Conservation (phyloP, 306 rosid species). For the Spatholobus suberectus region DNA sequence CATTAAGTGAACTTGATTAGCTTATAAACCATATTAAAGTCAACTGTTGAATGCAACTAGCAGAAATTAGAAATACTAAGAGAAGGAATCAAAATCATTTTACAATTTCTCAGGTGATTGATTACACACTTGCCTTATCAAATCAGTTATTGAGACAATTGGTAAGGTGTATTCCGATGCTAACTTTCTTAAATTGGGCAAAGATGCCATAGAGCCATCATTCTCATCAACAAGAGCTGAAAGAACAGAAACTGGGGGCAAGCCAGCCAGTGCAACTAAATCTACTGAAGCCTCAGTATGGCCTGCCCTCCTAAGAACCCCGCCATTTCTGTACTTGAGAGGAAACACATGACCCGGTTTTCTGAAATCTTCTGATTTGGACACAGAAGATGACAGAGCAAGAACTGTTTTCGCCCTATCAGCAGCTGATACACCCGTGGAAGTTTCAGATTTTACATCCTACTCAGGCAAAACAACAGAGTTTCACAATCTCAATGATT, state of each 20-base stretch:
- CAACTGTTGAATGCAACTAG: background rate
- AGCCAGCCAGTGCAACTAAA: slow-evolving; percentile 73
- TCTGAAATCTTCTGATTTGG: slow-evolving; percentile 70
- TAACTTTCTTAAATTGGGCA: slow-evolving; percentile 58
- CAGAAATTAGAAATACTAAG: background rate
- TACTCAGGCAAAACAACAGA: slow-evolving; percentile 39
- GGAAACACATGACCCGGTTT: slow-evolving; percentile 94
- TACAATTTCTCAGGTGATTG: slow-evolving; percentile 6
- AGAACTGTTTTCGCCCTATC: slow-evolving; percentile 83
- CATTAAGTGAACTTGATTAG: slow-evolving; percentile 11
- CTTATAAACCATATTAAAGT: background rate
- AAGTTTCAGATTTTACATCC: slow-evolving; percentile 79
- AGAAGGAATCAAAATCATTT: background rate
- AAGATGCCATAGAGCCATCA: slow-evolving; percentile 77
- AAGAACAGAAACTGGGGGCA: slow-evolving; percentile 71
- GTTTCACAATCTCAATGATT: background rate
- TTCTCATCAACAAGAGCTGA: slow-evolving; percentile 66
- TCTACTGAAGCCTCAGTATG: slow-evolving; percentile 93
- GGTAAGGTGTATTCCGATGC: slow-evolving; percentile 62
- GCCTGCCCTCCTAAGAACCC: slow-evolving; percentile 86
- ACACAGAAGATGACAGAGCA: slow-evolving; percentile 62
- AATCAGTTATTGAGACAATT: slow-evolving; percentile 81
- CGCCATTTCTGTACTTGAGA: slow-evolving; percentile 76
- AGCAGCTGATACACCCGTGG: slow-evolving; percentile 78
- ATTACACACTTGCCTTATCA: slow-evolving; percentile 62